These are phyloP conservation scores for Solanum piurae DNA, from an alignment of 257 asterid species.

Conservation along the genomic window DNA sequence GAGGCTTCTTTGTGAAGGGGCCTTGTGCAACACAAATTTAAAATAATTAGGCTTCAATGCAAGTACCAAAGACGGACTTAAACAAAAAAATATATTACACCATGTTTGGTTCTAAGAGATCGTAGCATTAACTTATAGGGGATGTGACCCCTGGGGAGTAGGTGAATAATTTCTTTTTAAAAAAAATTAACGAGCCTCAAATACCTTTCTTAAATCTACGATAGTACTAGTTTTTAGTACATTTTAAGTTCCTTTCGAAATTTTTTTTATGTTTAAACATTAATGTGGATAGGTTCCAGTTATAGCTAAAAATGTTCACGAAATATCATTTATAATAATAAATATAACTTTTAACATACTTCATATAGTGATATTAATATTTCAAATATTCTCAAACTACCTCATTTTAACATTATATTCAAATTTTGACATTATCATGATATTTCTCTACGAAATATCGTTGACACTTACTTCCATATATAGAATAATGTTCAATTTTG, in stretches of 20 bases:
- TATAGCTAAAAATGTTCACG: not conserved
- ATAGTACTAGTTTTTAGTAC: too few species aligned
- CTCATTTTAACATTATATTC: not conserved
- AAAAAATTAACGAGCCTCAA: too few species aligned
- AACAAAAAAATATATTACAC: too few species aligned
- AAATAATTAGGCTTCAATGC: too few species aligned
- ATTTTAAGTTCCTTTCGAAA: too few species aligned
- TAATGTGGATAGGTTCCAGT: not conserved
- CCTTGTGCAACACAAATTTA: fast-evolving
- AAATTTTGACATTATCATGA: not conserved
- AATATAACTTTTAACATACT: too few species aligned
- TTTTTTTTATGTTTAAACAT: not conserved
- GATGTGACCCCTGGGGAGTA: not conserved
- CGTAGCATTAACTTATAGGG: not conserved
- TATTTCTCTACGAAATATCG: not conserved
- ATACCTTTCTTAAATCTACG: too few species aligned
- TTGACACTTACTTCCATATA: not conserved
- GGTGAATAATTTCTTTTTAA: not conserved
- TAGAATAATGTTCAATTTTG: too few species aligned
- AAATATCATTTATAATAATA: not conserved
- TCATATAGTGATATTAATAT: not conserved
- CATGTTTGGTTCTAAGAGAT: too few species aligned
- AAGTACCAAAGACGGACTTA: fast-evolving
- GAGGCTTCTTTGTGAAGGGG: too few species aligned
- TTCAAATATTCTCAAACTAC: not conserved